A percentile compares a stretch with the other conserved stretches of the same genome.
These are phyloP conservation scores for Cyclocybe aegerita DNA, from an alignment of 768 basidiomycete species.

Conservation along the genomic window DNA sequence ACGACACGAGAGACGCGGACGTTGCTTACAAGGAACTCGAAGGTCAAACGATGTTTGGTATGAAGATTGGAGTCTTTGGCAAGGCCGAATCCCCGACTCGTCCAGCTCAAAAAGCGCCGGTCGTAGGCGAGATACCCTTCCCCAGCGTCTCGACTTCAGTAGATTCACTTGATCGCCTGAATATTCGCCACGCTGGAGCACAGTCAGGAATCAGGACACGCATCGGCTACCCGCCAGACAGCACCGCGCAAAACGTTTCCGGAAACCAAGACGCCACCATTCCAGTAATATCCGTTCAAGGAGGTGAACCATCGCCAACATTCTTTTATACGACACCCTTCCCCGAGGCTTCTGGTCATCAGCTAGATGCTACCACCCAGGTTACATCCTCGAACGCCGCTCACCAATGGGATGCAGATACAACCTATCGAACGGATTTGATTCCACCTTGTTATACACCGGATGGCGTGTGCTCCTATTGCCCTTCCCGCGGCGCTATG, in stretches of 20 bases:
- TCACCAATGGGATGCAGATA: slow-evolving; percentile 12
- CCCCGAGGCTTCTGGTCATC: background rate
- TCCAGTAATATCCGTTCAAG: background rate
- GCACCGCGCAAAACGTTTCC: slow-evolving; percentile 18
- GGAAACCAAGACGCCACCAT: background rate
- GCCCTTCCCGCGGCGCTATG: slow-evolving; percentile 25
- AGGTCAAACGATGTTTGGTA: slow-evolving; percentile 47
- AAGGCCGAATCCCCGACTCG: slow-evolving; percentile 10
- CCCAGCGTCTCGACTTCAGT: slow-evolving; percentile 12
- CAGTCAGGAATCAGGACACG: slow-evolving; percentile 35
- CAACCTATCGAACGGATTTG: slow-evolving; percentile 12
- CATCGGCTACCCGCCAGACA: slow-evolving; percentile 23
- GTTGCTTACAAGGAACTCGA: slow-evolving; percentile 51
- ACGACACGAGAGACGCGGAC: slow-evolving; percentile 59
- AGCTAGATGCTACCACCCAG: background rate
- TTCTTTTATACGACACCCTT: slow-evolving; percentile 33
- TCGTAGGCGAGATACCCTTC: background rate
- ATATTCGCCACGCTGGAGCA: slow-evolving; percentile 29
- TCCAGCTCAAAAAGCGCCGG: background rate
- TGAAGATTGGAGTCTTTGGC: slow-evolving; percentile 46
- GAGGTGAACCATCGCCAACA: slow-evolving; percentile 27
- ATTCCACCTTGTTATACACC: slow-evolving; percentile 14
- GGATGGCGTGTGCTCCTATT: slow-evolving; percentile 24
- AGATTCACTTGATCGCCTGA: slow-evolving; percentile 17
- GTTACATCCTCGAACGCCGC: background rate